Evolutionary conservation across 2,329 filamentous ascomycete species (phyloP).

Genomic region (Nemania diffusa): DNA sequence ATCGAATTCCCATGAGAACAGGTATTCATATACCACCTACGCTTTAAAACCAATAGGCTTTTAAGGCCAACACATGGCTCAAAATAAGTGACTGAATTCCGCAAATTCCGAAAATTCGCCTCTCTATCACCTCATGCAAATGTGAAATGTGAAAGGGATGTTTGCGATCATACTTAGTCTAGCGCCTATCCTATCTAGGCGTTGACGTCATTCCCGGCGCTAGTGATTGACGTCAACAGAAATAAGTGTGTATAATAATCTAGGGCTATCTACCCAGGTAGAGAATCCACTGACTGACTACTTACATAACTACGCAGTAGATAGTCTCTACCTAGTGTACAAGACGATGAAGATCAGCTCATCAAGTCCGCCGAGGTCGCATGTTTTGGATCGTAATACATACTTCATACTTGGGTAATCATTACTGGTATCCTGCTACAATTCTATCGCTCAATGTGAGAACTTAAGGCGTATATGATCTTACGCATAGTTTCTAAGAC

Average conservation of each 20-base stretch:
- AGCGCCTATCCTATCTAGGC: constrained; percentile 6
- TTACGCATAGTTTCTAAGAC: no score
- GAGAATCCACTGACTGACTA: background rate
- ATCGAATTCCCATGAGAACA: constrained; percentile 26
- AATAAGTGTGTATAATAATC: background rate
- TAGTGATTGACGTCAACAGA: background rate
- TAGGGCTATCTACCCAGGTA: background rate
- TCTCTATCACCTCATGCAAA: background rate
- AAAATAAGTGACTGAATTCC: background rate
- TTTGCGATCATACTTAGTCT: background rate
- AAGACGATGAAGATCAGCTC: background rate
- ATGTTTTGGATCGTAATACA: background rate
- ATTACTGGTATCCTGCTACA: background rate
- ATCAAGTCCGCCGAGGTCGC: background rate
- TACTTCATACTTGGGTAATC: background rate
- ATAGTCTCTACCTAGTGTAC: no score
- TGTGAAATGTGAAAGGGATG: background rate
- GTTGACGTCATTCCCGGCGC: constrained; percentile 26
- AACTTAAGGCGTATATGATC: background rate
- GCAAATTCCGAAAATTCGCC: background rate
- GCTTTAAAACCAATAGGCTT: background rate
- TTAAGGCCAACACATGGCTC: background rate
- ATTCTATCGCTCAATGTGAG: background rate
- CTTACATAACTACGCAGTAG: background rate
- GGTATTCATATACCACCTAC: background rate